Conservation (phyloP, 2,329 filamentous ascomycete genomes). For the Colletotrichum sp. region DNA sequence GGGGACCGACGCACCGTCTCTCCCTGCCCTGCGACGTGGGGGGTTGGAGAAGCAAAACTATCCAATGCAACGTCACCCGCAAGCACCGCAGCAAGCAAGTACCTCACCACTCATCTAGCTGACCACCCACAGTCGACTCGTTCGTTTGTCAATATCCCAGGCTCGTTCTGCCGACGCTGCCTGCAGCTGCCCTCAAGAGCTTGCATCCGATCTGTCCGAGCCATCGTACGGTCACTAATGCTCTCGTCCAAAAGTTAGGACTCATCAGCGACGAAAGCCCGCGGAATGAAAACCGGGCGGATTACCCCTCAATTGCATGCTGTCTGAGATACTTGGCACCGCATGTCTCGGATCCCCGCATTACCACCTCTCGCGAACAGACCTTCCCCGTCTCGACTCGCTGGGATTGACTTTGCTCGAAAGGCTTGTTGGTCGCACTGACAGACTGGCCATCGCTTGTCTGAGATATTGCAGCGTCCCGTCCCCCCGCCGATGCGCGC, state of each 20-base stretch:
- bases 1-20: slow-evolving; percentile 1
- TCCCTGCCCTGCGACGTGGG: slow-evolving; percentile 2
- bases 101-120: neutral
- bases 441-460: no score
- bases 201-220: neutral
- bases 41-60: slow-evolving; percentile 11
- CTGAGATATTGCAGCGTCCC: neutral
- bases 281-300: neutral
- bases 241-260: neutral
- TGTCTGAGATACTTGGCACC: neutral
- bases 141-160: neutral
- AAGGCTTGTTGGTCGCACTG: neutral
- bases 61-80: slow-evolving; percentile 11
- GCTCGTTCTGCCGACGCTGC: neutral
- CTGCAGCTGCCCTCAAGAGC: neutral
- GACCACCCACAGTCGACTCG: neutral
- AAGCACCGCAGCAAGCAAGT: neutral
- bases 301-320: neutral
- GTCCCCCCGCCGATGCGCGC: neutral
- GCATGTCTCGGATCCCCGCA: slow-evolving; percentile 14
- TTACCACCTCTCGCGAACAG: neutral
- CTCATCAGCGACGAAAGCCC: neutral
- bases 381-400: neutral
- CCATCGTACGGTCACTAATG: neutral
- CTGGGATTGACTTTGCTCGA: neutral